Base-by-base conservation (phyloP, 495 filamentous ascomycete species). In the Xylaria castorea region DNA sequence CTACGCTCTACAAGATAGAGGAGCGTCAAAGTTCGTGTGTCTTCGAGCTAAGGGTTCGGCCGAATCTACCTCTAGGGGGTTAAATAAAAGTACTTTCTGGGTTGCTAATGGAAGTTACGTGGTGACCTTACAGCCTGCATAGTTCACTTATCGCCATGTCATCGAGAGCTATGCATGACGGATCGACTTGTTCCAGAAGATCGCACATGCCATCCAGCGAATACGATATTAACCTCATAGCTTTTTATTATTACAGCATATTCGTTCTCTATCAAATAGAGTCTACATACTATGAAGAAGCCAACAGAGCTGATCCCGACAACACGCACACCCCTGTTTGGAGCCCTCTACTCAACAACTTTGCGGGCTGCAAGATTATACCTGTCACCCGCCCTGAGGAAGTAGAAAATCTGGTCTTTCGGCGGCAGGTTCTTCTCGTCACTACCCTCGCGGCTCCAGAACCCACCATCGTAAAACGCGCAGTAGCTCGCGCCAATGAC, bases 401-500 rank as follows among this genome's bases (percentile, higher is more conserved):
- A 69, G 27, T 73, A 73, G 36, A 73, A 73, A 5, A 68, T 9
- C 16, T 51, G 32, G 6, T 63, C 14, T 2, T 12, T 20, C 1
- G 65, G 65, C 64, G 71, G 70, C 34, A 66, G 64, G 20, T 68
- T 68, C 65, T 73, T 73, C 42, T 46, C 64, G 2, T 30, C 65
- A 8, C 50, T 73, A 0, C 71, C 71, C 57, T 73, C 71, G 1
- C 75, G 63, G 1, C 57, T 66, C 72, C 72, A 76, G 40, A 74
- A 76, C 16, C 69, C 68, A 8, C 75, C 75, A n/a, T 76, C 75
- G n/a, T 76, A 76, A 14, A 76, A 46, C 5, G 71, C 61, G 40
- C 70, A 73, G 30, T 74, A 76, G 46, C 64, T 76, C 0, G 72
- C 70, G 0, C 75, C 75, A 5, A 76, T 70, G 12, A 81, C 75